phyloP scores from a whole-genome alignment of 2,329 filamentous ascomycete genomes.

The Tolypocladium ovalisporum region DNA sequence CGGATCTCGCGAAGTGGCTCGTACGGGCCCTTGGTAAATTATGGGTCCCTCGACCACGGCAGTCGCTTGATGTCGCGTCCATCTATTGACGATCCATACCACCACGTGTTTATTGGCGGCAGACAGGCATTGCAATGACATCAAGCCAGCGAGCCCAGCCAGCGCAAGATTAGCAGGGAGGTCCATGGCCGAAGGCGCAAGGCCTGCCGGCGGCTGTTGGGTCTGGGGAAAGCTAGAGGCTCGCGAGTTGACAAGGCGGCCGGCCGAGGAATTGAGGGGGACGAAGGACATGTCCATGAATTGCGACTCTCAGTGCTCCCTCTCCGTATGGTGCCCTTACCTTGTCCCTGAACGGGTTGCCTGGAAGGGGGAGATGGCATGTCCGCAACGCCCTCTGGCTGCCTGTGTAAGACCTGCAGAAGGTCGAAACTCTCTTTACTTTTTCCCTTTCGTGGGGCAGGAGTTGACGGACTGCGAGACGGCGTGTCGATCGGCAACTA shows the following conservation, averaged over 20 bases:
- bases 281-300: not conserved
- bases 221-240: not conserved
- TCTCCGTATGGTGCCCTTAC: not conserved
- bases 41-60: not conserved
- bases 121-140: not conserved
- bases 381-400: conserved; percentile 2
- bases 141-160: not conserved
- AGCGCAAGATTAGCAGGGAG: not conserved
- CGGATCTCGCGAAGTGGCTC: not conserved
- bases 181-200: not conserved
- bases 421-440: conserved; percentile 4
- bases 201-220: not conserved
- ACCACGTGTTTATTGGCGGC: not conserved
- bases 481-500: not conserved
- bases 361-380: not conserved
- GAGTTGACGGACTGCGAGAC: not conserved
- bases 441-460: conserved; percentile 2
- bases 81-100: not conserved
- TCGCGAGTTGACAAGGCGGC: not conserved
- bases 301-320: not conserved
- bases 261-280: not conserved
- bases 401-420: conserved; percentile 9
- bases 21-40: not conserved
- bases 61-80: not conserved
- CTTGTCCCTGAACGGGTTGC: not conserved